phyloP scores from a whole-genome alignment of 179 eudicot species.

The Beta macrorhiza region DNA sequence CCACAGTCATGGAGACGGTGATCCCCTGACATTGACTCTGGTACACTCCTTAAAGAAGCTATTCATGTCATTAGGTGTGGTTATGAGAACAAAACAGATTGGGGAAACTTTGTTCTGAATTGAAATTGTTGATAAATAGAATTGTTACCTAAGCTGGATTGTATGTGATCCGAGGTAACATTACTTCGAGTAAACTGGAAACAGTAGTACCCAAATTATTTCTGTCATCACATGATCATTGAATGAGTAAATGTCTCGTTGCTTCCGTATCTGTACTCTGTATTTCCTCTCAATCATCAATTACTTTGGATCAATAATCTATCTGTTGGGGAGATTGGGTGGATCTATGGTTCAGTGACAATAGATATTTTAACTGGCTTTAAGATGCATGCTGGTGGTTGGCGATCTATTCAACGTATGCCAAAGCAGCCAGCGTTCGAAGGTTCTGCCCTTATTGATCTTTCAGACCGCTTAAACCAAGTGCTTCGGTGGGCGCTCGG shows the following conservation, averaged over 20 bases:
- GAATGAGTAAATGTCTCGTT: too few relatives aligned
- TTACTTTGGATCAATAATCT: too few relatives aligned
- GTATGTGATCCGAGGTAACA: too few relatives aligned
- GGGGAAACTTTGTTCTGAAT: constrained; percentile 42
- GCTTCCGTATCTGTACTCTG: too few relatives aligned
- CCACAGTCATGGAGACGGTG: constrained; percentile 78
- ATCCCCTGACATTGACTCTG: constrained; percentile 64
- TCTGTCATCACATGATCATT: too few relatives aligned
- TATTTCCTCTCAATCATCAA: too few relatives aligned
- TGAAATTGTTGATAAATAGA: too few relatives aligned
- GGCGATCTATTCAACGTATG: constrained; percentile 90
- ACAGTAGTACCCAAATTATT: too few relatives aligned
- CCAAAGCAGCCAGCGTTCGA: constrained; percentile 78
- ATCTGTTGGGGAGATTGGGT: constrained; percentile 72
- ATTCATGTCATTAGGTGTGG: constrained; percentile 93
- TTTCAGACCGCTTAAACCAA: constrained; percentile 78
- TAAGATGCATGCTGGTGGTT: constrained; percentile 88
- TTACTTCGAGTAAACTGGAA: too few relatives aligned
- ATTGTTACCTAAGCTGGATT: too few relatives aligned
- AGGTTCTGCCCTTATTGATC: constrained; percentile 87
- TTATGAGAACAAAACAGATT: constrained; percentile 71
- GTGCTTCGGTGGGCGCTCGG: constrained; percentile 85
- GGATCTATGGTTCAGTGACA: constrained; percentile 89
- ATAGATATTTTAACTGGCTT: constrained; percentile 93
- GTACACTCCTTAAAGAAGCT: constrained; percentile 72